Base-by-base conservation (phyloP, 257 asterid genomes). In the Orobanche coerulescens region DNA sequence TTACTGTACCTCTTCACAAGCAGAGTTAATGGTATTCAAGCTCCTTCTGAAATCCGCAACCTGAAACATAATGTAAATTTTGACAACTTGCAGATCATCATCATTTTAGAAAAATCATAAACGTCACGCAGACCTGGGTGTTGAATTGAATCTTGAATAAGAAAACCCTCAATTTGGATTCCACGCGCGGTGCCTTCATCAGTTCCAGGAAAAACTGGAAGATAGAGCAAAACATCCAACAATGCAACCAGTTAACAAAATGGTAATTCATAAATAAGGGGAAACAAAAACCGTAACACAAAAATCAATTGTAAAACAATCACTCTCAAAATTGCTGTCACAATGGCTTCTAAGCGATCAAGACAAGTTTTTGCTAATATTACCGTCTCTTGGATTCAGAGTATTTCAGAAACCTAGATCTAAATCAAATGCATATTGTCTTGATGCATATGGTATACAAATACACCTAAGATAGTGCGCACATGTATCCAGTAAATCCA, bases 171-270 rank as follows among this genome's bases (percentile, higher is more conserved):
- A 93, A 73, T 76, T 93, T 93, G 55, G 95, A 73, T 67, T 93
- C 99, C 59, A 93, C 94, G 24, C 99, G 86, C 23, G 99, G 99
- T 61, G 83, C 99, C 82, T 93, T 89, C 99, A 93, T 93, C 76
- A 93, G 78, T 86, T 93, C 99, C 77, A 93, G 61, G 64, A 89
- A 93, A 78, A 93, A 93, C 97, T 89, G 83, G 75, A 73, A 73
- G 51, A 64, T 43, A 16, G 40, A 64, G 63, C 24, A 71, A 66
- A 39, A 63, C 53, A 23, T 57, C 47, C 34, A 67, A 57, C 42
- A 53, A 24, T 20, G 44, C 39, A n/a, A 57, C 53, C 50, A 8
- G 16, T 68, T 37, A 61, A 33, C 18, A 6, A 53, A 8, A 56
- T 24, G 50, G 28, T 16, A 39, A 14, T 18, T 48, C 3, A 43